Conservation (phyloP, 2,329 filamentous ascomycete species). For the Curvularia eragrostidis region DNA sequence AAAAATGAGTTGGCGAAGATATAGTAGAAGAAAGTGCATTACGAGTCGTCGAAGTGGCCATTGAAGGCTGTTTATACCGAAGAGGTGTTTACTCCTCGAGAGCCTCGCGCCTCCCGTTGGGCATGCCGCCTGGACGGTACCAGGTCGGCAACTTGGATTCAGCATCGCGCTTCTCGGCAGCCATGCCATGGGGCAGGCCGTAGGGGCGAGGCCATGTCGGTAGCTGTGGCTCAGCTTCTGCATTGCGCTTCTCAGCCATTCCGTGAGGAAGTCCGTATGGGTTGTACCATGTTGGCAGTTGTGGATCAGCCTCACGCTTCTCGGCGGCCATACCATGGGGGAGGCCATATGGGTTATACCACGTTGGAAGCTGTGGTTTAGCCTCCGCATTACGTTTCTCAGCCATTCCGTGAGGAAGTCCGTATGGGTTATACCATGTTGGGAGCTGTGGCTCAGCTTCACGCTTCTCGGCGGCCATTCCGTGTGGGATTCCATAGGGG, state of each 20-base stretch:
- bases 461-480: slow-evolving; percentile 26
- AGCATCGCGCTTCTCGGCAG: slow-evolving; percentile 38
- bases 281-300: background rate
- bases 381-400: slow-evolving; percentile 45
- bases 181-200: slow-evolving; percentile 26
- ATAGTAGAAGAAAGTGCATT: background rate
- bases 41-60: background rate
- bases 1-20: background rate
- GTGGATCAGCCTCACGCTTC: slow-evolving; percentile 44
- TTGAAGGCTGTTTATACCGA: background rate
- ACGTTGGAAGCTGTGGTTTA: slow-evolving; percentile 29
- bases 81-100: slow-evolving; percentile 8
- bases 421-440: slow-evolving; percentile 17
- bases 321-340: slow-evolving; percentile 21
- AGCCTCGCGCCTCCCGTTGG: slow-evolving; percentile 32
- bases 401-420: slow-evolving; percentile 12
- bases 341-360: slow-evolving; percentile 21
- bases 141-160: slow-evolving; percentile 27
- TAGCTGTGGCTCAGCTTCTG: slow-evolving; percentile 40
- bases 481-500: slow-evolving; percentile 23
- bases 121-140: slow-evolving; percentile 1
- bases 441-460: slow-evolving; percentile 32
- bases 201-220: slow-evolving; percentile 14
- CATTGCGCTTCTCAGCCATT: slow-evolving; percentile 40
- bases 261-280: slow-evolving; percentile 23